Base-by-base conservation (phyloP, 257 asterid species). In the Buddleja alternifolia region DNA sequence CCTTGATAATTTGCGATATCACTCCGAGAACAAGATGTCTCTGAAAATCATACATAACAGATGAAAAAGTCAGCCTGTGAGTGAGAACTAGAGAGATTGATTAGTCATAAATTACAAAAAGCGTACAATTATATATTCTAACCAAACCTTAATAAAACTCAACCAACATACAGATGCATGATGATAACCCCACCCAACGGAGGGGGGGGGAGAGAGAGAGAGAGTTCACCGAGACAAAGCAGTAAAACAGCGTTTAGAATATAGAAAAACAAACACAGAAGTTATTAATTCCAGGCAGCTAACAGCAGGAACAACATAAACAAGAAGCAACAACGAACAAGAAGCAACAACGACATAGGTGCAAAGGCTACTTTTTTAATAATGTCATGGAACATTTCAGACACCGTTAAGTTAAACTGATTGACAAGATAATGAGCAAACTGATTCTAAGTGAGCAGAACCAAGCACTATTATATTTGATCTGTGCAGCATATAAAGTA, bases 1-100 rank as follows among this genome's bases (percentile, higher is more conserved):
- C 98, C 98, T 93, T 93, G 88, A 93, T 93, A 61, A 93, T 90
- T 75, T 93, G 98, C 59, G 98, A 93, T 79, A 93, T 90, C 73
- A 93, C 79, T 68, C 98, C 98, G 55, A 93, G 98, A 74, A 93
- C 98, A 78, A 93, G 97, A 76, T 93, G 98, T 75, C 97, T 89
- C 99, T 94, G 96, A 75, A 78, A 84, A 75, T 60, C 37, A 63
- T 20, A 65, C 39, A 66, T 56, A 58, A 71, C 60, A 14, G 70
- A 15, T 36, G 58, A 68, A 66, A 59, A 66, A 51, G 72, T 66
- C 63, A 85, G 80, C 62, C 56, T 37, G 14, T 50, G 72, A 55
- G 20, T 21, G 45, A 63, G 55, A 59, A 60, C 45, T 57, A 40
- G 41, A 70, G 52, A 73, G 29, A 34, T 62, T 29, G 60, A 25